Percentiles rank a stretch among this genome's conserved stretches.
Conservation (phyloP, 2,329 filamentous ascomycete species). For the Talaromyces sp. region DNA sequence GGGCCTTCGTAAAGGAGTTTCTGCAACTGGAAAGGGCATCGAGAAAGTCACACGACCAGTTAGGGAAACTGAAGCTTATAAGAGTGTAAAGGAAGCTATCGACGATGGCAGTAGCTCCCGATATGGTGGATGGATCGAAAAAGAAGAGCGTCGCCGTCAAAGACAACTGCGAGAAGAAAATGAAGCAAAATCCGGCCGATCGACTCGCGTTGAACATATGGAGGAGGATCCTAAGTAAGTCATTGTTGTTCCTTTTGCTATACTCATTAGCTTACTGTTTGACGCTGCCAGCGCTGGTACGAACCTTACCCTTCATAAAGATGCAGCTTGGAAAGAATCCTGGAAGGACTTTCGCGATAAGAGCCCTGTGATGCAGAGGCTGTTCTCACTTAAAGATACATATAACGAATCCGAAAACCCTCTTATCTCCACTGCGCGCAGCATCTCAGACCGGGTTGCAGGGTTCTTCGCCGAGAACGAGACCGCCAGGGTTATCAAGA, state of each 20-base stretch:
- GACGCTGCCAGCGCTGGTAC: constrained; percentile 68
- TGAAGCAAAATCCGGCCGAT: constrained; percentile 49
- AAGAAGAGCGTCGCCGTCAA: constrained; percentile 80
- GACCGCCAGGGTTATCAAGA: constrained; percentile 95
- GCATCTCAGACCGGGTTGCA: constrained; percentile 85
- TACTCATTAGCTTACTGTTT: constrained; percentile 28
- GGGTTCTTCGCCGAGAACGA: constrained; percentile 99
- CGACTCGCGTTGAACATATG: constrained; percentile 53
- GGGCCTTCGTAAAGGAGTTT: constrained; percentile 79
- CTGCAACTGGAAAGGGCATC: constrained; percentile 75
- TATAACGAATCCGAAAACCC: constrained; percentile 98
- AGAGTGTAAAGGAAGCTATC: constrained; percentile 89
- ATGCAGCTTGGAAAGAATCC: constrained; percentile 95
- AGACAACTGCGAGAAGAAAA: constrained; percentile 67
- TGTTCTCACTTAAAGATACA: constrained; percentile 78
- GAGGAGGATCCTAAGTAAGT: constrained; percentile 86
- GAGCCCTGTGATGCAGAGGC: constrained; percentile 78
- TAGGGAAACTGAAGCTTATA: constrained; percentile 89
- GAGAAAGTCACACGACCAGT: constrained; percentile 95
- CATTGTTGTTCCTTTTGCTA: constrained; percentile 11
- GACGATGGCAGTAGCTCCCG: constrained; percentile 94
- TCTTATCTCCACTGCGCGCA: constrained; percentile 83
- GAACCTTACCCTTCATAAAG: constrained; percentile 92
- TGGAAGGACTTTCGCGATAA: constrained; percentile 93
- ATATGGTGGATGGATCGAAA: constrained; percentile 95